These are phyloP conservation scores for Litchi chinensis DNA, from an alignment of 345 rosid genomes.

Conservation along the genomic window DNA sequence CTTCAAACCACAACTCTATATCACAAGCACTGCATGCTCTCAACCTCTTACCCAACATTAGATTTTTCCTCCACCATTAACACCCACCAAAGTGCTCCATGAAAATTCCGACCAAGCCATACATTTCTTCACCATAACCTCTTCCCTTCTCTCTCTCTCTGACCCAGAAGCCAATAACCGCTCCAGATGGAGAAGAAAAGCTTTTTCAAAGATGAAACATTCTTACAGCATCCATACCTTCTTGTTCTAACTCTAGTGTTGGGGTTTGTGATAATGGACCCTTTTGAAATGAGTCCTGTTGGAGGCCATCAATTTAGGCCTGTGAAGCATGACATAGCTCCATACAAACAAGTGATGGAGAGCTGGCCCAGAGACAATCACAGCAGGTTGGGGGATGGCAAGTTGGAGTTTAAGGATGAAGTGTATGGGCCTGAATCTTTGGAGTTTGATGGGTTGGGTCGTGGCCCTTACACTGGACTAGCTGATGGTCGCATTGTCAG, in stretches of 20 bases:
- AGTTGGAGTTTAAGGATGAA: conserved; percentile 68
- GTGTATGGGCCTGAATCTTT: conserved; percentile 92
- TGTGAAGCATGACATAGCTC: conserved; percentile 82
- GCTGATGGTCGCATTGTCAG: conserved; percentile 92
- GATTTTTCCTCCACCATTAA: background rate
- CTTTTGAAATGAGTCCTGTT: conserved; percentile 71
- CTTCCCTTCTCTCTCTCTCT: background rate
- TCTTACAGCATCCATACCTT: conserved; percentile 54
- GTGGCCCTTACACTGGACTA: conserved; percentile 88
- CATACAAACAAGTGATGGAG: conserved; percentile 79
- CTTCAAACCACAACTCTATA: conserved; percentile 14
- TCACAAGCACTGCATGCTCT: conserved; percentile 7
- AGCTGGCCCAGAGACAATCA: conserved; percentile 84
- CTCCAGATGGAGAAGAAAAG: conserved; percentile 60
- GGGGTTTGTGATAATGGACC: conserved; percentile 70
- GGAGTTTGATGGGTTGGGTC: conserved; percentile 79
- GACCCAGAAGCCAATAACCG: background rate
- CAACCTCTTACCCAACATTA: background rate
- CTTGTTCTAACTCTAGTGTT: conserved; percentile 46
- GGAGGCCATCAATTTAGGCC: conserved; percentile 82
- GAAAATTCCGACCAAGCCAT: background rate
- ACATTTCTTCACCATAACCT: background rate
- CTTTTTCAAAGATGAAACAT: conserved; percentile 35
- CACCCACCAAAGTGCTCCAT: background rate
- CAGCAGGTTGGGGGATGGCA: conserved; percentile 66